Conservation (phyloP, 495 filamentous ascomycete species). For the Podospora didyma region DNA sequence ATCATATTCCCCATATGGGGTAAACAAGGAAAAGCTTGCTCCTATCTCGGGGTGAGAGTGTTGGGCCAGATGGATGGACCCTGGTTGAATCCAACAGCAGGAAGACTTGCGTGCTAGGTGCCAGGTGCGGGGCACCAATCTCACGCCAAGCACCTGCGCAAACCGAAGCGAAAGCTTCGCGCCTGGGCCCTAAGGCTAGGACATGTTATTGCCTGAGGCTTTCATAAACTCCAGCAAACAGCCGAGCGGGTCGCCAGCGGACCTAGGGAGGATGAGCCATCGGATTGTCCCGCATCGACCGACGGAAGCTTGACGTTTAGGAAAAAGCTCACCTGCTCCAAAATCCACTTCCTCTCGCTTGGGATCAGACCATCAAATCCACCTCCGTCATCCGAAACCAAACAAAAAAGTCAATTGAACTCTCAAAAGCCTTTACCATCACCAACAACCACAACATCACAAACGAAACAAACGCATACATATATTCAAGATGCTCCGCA, state of each 20-base stretch:
- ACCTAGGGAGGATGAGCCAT: background rate
- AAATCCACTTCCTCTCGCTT: background rate
- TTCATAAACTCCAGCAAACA: background rate
- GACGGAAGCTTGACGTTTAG: conserved; percentile 14
- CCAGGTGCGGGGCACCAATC: no score
- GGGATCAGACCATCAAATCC: conserved; percentile 9
- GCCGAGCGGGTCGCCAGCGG: background rate
- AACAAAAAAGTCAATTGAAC: conserved; percentile 9
- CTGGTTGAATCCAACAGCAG: background rate
- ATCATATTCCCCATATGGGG: background rate
- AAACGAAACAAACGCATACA: background rate
- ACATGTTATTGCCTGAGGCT: background rate
- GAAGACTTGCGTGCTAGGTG: background rate
- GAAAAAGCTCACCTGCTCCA: conserved; percentile 4
- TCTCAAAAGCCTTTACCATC: background rate
- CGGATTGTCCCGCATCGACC: conserved; percentile 5
- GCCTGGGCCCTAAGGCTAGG: background rate
- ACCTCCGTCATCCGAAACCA: background rate
- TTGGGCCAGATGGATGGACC: background rate
- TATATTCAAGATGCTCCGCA: conserved; percentile 58
- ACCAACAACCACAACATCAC: background rate
- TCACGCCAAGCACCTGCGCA: no score
- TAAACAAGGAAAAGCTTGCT: background rate
- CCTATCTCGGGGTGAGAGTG: background rate
- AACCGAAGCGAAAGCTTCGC: background rate